Conservation (phyloP, 805 yeast species). For the Clavispora fructus region DNA sequence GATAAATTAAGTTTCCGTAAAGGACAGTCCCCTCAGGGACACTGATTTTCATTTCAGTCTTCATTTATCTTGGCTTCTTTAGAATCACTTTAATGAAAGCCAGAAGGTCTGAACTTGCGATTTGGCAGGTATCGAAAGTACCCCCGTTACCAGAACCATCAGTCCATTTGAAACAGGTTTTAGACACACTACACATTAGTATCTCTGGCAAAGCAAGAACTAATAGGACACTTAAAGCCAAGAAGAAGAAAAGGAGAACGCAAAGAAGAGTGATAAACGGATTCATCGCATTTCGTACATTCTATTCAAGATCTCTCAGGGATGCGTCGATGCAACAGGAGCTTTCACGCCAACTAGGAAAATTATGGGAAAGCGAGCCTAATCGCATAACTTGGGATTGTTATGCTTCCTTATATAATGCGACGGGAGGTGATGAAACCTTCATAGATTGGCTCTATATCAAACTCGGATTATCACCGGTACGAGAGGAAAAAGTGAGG, state of each 20-base stretch:
- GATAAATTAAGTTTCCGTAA: too few relatives aligned
- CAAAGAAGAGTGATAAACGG: slow-evolving; percentile 4
- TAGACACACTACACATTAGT: background rate
- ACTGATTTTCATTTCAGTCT: too few relatives aligned
- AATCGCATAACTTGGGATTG: slow-evolving; percentile 3
- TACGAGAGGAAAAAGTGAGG: background rate
- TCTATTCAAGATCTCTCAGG: slow-evolving; percentile 3
- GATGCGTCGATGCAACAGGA: slow-evolving; percentile 3
- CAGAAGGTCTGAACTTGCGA: background rate
- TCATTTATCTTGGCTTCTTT: too few relatives aligned
- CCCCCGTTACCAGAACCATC: slow-evolving; percentile 1
- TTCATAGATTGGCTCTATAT: slow-evolving; percentile 5
- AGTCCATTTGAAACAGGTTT: background rate
- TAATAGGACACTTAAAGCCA: background rate
- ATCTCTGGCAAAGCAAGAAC: background rate
- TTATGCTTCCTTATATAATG: slow-evolving; percentile 7
- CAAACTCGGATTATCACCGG: slow-evolving; percentile 1
- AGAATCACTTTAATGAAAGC: too few relatives aligned
- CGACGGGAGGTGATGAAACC: slow-evolving; percentile 4
- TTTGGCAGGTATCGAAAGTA: background rate
- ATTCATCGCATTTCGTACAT: slow-evolving; percentile 6
- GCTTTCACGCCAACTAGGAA: slow-evolving; percentile 4
- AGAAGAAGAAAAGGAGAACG: background rate
- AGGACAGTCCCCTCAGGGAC: too few relatives aligned
- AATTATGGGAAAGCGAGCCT: slow-evolving; percentile 4